Percentiles rank a stretch among this genome's conserved stretches.
These are phyloP conservation scores for Kingdonia uniflora DNA, from an alignment of 164 flowering plant genomes.

Conservation along the genomic window DNA sequence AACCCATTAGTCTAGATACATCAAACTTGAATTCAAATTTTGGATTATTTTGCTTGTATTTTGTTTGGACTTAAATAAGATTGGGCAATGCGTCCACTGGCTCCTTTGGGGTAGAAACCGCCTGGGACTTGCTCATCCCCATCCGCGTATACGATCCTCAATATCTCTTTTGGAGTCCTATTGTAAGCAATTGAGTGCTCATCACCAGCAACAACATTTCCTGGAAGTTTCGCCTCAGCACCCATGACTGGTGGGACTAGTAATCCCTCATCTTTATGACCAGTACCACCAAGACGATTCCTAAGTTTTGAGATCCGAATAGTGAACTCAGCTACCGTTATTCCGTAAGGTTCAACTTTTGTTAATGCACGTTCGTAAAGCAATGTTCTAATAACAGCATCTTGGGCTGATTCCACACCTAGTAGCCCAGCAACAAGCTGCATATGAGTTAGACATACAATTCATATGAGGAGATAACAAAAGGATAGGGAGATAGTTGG, in stretches of 20 bases:
- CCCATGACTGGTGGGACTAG: constrained; percentile 27
- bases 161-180: constrained; percentile 18
- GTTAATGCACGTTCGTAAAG: constrained; percentile 26
- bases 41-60: too few relatives aligned
- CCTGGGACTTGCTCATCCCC: constrained; percentile 18
- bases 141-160: constrained; percentile 18
- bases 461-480: background rate
- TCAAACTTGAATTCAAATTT: too few relatives aligned
- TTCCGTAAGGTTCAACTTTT: constrained; percentile 43
- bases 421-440: constrained; percentile 65
- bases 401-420: constrained; percentile 83
- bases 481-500: too few relatives aligned
- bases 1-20: too few relatives aligned
- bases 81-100: constrained; percentile 17
- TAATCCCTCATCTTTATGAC: constrained; percentile 68
- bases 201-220: constrained; percentile 55
- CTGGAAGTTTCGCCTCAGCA: constrained; percentile 31
- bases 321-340: constrained; percentile 66
- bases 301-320: constrained; percentile 43
- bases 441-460: background rate
- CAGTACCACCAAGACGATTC: constrained; percentile 38
- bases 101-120: constrained; percentile 24
- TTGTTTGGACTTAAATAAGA: constrained; percentile 4
- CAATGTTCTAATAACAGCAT: constrained; percentile 58
- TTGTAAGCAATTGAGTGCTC: constrained; percentile 25